Percentiles rank a stretch among this genome's conserved stretches.
These are phyloP conservation scores for Talinum fruticosum DNA, from an alignment of 148 eudicot species.

Conservation along the genomic window DNA sequence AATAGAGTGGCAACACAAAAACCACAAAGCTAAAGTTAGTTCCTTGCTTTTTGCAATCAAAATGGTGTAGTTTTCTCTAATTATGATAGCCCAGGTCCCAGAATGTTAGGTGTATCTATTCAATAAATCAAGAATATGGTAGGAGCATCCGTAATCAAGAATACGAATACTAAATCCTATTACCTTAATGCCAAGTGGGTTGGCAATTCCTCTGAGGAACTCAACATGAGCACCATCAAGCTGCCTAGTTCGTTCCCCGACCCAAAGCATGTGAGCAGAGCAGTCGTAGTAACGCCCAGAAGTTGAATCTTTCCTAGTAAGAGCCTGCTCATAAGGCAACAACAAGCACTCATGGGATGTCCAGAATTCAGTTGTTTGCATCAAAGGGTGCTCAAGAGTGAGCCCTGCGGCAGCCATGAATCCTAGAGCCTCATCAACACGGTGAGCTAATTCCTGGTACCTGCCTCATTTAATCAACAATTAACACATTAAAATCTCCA, in stretches of 20 bases:
- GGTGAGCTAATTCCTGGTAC: conserved; percentile 84
- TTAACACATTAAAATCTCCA: conserved; percentile 5
- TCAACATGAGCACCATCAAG: conserved; percentile 95
- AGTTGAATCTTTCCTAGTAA: conserved; percentile 85
- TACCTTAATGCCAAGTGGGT: conserved; percentile 96
- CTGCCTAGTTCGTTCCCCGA: conserved; percentile 89
- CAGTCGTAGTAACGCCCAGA: conserved; percentile 85
- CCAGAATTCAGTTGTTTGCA: conserved; percentile 91
- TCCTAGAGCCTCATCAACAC: conserved; percentile 93
- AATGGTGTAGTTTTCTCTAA: neutral
- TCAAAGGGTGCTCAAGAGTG: conserved; percentile 74
- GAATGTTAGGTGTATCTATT: neutral
- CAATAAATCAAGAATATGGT: neutral
- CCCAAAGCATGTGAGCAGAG: conserved; percentile 93
- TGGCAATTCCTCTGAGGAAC: conserved; percentile 88
- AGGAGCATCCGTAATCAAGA: neutral
- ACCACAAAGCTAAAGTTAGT: neutral
- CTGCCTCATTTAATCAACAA: conserved; percentile 24
- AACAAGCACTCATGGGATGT: conserved; percentile 94
- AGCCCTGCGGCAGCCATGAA: conserved; percentile 97
- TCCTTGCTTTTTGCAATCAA: neutral
- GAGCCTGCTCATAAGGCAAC: conserved; percentile 86
- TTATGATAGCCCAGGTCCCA: neutral
- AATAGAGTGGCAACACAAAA: neutral
- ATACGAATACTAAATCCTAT: neutral